Conservation (phyloP, 108 stramenopile genomes). For the Aurantiochytrium sp. region DNA sequence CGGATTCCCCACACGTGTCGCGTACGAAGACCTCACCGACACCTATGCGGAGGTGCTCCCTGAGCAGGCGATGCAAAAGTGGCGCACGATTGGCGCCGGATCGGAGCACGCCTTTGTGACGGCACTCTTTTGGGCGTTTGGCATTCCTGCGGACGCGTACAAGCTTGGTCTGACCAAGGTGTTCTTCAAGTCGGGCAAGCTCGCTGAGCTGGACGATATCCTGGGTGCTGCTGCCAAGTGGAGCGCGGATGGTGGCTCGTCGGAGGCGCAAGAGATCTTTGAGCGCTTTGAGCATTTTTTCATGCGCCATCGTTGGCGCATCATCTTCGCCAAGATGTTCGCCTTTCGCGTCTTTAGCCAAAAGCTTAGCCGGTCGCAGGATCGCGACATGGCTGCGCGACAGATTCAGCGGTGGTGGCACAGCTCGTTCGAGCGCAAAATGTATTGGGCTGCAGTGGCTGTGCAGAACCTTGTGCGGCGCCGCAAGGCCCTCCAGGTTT, state of each 20-base stretch:
- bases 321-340: background rate
- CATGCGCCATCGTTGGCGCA: background rate
- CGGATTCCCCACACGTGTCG: slow-evolving; percentile 43
- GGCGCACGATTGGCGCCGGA: background rate
- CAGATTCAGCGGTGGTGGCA: background rate
- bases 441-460: background rate
- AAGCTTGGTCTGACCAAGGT: slow-evolving; percentile 28
- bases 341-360: background rate
- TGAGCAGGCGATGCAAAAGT: background rate
- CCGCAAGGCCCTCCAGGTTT: background rate
- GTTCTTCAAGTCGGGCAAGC: slow-evolving; percentile 34
- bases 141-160: slow-evolving; percentile 20
- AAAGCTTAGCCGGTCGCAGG: background rate
- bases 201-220: slow-evolving; percentile 22
- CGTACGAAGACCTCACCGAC: slow-evolving; percentile 30
- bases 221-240: background rate
- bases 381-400: background rate
- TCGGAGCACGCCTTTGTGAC: slow-evolving; percentile 35
- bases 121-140: slow-evolving; percentile 34
- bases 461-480: background rate
- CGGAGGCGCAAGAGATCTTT: background rate
- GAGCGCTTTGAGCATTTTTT: slow-evolving; percentile 17
- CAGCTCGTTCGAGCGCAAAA: background rate
- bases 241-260: background rate
- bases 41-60: slow-evolving; percentile 36